A percentile compares a stretch with the other conserved stretches of the same genome.
Conservation (phyloP, 2,329 filamentous ascomycete species). For the Endothia cerciana region DNA sequence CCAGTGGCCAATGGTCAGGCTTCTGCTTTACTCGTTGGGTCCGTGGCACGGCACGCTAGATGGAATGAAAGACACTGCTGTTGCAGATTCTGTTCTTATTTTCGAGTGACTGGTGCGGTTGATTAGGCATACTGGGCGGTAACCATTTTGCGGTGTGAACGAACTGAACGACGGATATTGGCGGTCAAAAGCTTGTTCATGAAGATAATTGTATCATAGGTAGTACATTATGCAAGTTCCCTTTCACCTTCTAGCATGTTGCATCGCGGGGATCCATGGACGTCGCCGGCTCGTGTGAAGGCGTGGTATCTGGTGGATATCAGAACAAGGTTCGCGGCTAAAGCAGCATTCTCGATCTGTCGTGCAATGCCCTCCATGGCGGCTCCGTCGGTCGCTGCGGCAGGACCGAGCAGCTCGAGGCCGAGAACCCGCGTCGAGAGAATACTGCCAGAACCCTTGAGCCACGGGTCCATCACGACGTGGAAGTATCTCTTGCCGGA, state of each 20-base stretch:
- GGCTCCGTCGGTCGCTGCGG: slow-evolving; percentile 22
- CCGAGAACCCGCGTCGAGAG: slow-evolving; percentile 24
- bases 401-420: slow-evolving; percentile 9
- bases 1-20: neutral
- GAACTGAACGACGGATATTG: slow-evolving; percentile 23
- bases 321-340: too few species aligned
- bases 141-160: slow-evolving; percentile 18
- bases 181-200: slow-evolving; percentile 22
- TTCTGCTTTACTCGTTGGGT: slow-evolving; percentile 1
- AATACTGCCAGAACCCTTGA: slow-evolving; percentile 7
- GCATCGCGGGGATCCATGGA: neutral
- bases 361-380: slow-evolving; percentile 28
- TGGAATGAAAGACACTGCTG: slow-evolving; percentile 13
- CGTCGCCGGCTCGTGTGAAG: neutral
- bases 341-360: slow-evolving; percentile 29
- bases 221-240: slow-evolving; percentile 25
- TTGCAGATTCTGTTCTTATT: slow-evolving; percentile 4
- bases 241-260: neutral
- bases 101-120: slow-evolving; percentile 24
- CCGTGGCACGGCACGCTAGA: slow-evolving; percentile 13
- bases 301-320: too few species aligned
- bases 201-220: slow-evolving; percentile 27
- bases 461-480: slow-evolving; percentile 20
- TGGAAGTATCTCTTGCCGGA: slow-evolving; percentile 12
- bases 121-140: slow-evolving; percentile 21